Evolutionary conservation across 2,329 filamentous ascomycete genomes (phyloP).

Genomic region (Penicillium concentricum): DNA sequence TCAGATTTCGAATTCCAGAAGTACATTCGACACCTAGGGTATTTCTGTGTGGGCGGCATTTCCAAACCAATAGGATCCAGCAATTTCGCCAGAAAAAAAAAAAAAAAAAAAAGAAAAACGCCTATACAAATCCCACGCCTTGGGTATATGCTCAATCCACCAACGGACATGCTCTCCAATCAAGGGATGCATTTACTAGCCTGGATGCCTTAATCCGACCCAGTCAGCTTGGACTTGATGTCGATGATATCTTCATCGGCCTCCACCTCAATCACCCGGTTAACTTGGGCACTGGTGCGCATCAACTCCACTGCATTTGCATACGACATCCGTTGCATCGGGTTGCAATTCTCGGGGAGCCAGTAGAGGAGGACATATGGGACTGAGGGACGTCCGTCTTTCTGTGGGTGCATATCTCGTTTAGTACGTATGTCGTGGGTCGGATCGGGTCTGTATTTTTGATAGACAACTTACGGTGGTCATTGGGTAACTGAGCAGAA

Average conservation of each 20-base stretch:
- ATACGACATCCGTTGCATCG: slow-evolving; percentile 86
- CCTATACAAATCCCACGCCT: slow-evolving; percentile 2
- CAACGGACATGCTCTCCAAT: neutral
- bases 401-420: slow-evolving; percentile 47
- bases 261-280: slow-evolving; percentile 80
- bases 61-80: slow-evolving; percentile 4
- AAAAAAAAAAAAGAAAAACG: neutral
- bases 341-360: slow-evolving; percentile 86
- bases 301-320: slow-evolving; percentile 94
- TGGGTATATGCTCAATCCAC: slow-evolving; percentile 3
- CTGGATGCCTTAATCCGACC: slow-evolving; percentile 23
- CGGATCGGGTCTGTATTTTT: neutral
- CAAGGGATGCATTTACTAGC: neutral
- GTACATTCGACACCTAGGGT: neutral
- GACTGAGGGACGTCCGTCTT: slow-evolving; percentile 78
- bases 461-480: slow-evolving; percentile 63
- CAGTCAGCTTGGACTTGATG: slow-evolving; percentile 66
- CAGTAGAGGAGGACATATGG: slow-evolving; percentile 96
- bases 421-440: neutral
- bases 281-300: slow-evolving; percentile 89
- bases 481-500: slow-evolving; percentile 86
- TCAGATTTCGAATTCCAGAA: neutral
- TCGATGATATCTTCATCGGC: slow-evolving; percentile 76
- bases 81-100: neutral
- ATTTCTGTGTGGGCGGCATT: neutral